phyloP scores from a whole-genome alignment of 495 filamentous ascomycete species.

The Hypoxylon fuscum region DNA sequence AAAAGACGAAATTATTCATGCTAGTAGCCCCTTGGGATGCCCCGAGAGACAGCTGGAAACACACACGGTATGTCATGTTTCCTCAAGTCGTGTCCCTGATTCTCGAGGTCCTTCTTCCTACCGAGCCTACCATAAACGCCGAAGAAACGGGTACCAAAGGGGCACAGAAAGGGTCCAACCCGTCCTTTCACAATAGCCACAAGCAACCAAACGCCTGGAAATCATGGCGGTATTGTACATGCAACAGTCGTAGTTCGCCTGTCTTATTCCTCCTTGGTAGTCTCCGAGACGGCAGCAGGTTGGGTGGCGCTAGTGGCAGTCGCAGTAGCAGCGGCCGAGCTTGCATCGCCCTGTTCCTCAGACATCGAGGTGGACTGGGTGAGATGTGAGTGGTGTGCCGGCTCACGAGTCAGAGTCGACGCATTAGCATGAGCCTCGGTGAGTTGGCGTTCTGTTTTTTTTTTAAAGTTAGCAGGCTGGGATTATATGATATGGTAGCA shows the following conservation, averaged over 20 bases:
- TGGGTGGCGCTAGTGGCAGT: conserved; percentile 17
- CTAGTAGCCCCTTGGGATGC: neutral
- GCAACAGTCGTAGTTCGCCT: neutral
- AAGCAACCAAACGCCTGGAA: conserved; percentile 20
- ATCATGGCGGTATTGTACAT: conserved; percentile 7
- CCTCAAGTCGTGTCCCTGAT: conserved; percentile 8
- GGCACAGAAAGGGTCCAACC: neutral
- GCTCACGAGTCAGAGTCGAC: conserved; percentile 50
- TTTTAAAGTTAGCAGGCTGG: conserved; percentile 8
- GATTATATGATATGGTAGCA: neutral
- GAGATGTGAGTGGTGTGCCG: conserved; percentile 50
- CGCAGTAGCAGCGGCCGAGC: conserved; percentile 10
- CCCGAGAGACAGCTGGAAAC: conserved; percentile 12
- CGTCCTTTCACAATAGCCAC: neutral
- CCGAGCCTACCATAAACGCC: conserved; percentile 22
- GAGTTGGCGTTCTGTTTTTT: conserved; percentile 49
- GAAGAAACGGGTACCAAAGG: conserved; percentile 1
- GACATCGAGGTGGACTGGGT: conserved; percentile 46
- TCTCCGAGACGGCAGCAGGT: conserved; percentile 13
- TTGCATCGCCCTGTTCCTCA: conserved; percentile 33
- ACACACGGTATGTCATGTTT: conserved; percentile 12
- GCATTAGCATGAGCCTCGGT: conserved; percentile 47
- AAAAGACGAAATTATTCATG: conserved; percentile 4
- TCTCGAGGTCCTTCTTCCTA: neutral
- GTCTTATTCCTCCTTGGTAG: conserved; percentile 30